Base-by-base conservation (phyloP, 495 filamentous ascomycete species). In the Aspergillus olivimuriae region DNA sequence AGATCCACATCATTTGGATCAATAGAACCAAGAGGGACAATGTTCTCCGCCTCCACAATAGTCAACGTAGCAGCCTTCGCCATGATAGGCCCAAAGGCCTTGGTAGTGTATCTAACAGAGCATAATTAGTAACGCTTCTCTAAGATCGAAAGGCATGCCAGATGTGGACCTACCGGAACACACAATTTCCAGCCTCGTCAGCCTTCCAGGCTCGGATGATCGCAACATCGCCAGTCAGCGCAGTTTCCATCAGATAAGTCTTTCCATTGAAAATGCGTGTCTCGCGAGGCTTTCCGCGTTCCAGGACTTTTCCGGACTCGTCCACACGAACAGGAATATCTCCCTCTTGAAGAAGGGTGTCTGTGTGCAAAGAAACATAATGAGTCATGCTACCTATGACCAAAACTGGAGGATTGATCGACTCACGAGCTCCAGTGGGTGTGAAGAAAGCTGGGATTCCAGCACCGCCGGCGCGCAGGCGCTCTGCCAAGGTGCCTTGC, bases 371-470 rank as follows among this genome's bases (percentile, higher is more conserved):
- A 44, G 17, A 16, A 32, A 21, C 7, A 23, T 30, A 36, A 16
- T 17, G n/a, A n/a, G n/a, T n/a, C n/a, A n/a, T n/a, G n/a, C n/a
- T n/a, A n/a, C n/a, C n/a, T n/a, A n/a, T n/a, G n/a, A n/a, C n/a
- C n/a, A n/a, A n/a, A n/a, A n/a, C n/a, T n/a, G n/a, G n/a, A n/a
- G n/a, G n/a, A n/a, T n/a, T n/a, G n/a, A n/a, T n/a, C n/a, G n/a
- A 65, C 64, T 53, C 51, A 70, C 86, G 84, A 50, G 83, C 82
- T 26, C 82, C 89, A 0, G 89, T 88, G 2, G 89, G 87, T 0
- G 89, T 95, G 58, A 86, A 95, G 55, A 95, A 95, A 1, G 89
- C 89, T 4, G 89, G 89, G 34, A 95, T 83, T 1, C 89, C 89
- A 30, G 84, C 86, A 17, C 89, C 89, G 40, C 87, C 89, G 18